A percentile compares a stretch with the other conserved stretches of the same genome.
phyloP scores from a whole-genome alignment of 1,284 basidiomycete species.

The Schizopora paradoxa region DNA sequence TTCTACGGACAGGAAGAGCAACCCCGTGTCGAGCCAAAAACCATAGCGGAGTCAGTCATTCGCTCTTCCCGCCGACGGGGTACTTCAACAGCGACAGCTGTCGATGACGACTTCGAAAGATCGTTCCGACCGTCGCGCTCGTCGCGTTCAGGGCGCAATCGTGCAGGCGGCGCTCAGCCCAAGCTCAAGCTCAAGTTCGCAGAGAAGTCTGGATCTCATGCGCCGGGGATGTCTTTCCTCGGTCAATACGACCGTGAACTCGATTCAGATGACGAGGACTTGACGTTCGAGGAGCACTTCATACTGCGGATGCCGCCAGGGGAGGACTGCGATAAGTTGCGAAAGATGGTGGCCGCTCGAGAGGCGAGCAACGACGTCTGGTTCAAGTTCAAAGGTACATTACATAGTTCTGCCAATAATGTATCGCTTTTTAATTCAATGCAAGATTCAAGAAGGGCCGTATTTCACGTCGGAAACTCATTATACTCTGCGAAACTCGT shows the following conservation, averaged over 20 bases:
- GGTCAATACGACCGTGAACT: conserved; percentile 91
- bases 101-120: background rate
- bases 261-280: conserved; percentile 90
- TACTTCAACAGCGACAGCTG: conserved; percentile 20
- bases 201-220: conserved; percentile 69
- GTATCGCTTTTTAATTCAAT: conserved; percentile 1
- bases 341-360: conserved; percentile 76
- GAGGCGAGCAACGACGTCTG: conserved; percentile 84
- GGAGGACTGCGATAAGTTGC: conserved; percentile 71
- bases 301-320: conserved; percentile 87
- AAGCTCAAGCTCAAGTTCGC: conserved; percentile 82
- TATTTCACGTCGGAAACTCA: conserved; percentile 82
- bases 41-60: conserved; percentile 11
- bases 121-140: conserved; percentile 33
- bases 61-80: conserved; percentile 22
- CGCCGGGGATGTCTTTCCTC: conserved; percentile 76
- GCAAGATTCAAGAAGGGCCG: conserved; percentile 84
- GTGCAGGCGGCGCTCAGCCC: no score
- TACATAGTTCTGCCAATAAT: background rate
- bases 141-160: conserved; percentile 34
- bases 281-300: conserved; percentile 98
- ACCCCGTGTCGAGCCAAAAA: conserved; percentile 1
- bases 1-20: conserved; percentile 36
- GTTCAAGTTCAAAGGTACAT: conserved; percentile 95
- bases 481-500: conserved; percentile 91